Evolutionary conservation across 495 filamentous ascomycete genomes (phyloP).

Genomic region (Penicillium egyptiacum): DNA sequence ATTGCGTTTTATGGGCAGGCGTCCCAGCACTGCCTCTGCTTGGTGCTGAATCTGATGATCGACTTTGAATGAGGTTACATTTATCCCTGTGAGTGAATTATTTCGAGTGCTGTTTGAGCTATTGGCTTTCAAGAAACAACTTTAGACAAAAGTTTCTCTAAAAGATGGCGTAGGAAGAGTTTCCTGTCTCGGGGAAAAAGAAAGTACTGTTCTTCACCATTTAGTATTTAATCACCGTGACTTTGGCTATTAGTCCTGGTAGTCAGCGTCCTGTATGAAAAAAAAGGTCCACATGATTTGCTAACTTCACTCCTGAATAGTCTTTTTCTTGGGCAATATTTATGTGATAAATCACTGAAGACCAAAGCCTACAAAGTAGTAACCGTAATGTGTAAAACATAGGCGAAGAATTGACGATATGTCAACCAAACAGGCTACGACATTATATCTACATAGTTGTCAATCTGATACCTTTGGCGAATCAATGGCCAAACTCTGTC

Average conservation of each 20-base stretch:
- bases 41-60: background rate
- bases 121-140: too few relatives aligned
- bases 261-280: too few relatives aligned
- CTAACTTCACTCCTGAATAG: too few relatives aligned
- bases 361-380: background rate
- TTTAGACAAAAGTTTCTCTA: background rate
- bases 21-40: background rate
- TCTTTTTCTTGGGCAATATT: too few relatives aligned
- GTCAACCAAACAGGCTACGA: background rate
- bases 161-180: too few relatives aligned
- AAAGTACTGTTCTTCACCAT: too few relatives aligned
- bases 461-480: background rate
- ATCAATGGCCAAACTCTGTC: background rate
- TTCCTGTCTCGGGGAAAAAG: too few relatives aligned
- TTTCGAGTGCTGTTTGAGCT: too few relatives aligned
- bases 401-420: background rate
- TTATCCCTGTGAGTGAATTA: background rate
- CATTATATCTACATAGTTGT: background rate
- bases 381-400: background rate
- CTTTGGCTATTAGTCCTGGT: too few relatives aligned
- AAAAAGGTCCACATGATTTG: too few relatives aligned
- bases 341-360: too few relatives aligned
- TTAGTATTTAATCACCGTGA: too few relatives aligned
- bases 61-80: background rate
- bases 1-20: background rate